Conservation (phyloP, 768 basidiomycete species). For the Naganishia randhawae region DNA sequence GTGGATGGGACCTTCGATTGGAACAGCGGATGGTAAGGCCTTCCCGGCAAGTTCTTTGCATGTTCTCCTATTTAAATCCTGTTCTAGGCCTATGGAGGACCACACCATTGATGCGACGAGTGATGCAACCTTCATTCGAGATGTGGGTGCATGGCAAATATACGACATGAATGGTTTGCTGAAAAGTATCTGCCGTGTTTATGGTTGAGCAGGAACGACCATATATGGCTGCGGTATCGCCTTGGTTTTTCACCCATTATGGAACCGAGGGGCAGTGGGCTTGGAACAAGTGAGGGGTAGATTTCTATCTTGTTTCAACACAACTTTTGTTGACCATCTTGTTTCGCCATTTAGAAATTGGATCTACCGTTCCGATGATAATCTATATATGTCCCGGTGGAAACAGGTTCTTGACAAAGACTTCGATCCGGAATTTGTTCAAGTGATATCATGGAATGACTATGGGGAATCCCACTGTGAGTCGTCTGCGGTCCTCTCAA, state of each 20-base stretch:
- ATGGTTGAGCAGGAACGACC: slow-evolving; percentile 36
- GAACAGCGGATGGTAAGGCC: slow-evolving; percentile 48
- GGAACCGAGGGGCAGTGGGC: slow-evolving; percentile 46
- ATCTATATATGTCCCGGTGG: slow-evolving; percentile 46
- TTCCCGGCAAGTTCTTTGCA: not conserved
- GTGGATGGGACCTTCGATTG: slow-evolving; percentile 47
- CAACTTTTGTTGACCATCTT: not conserved
- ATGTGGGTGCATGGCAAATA: slow-evolving; percentile 28
- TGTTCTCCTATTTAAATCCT: not conserved
- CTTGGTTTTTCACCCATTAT: slow-evolving; percentile 51
- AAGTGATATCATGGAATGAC: slow-evolving; percentile 52
- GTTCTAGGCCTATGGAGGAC: slow-evolving; percentile 37
- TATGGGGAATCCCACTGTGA: slow-evolving; percentile 45
- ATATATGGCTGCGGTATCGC: slow-evolving; percentile 50
- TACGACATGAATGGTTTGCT: not conserved
- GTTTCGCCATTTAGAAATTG: slow-evolving; percentile 41
- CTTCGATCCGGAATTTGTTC: slow-evolving; percentile 44
- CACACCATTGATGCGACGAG: slow-evolving; percentile 31
- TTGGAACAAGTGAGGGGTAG: slow-evolving; percentile 46
- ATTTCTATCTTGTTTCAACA: not conserved
- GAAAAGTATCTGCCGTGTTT: not conserved
- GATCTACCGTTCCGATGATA: slow-evolving; percentile 50
- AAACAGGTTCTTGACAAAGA: slow-evolving; percentile 34
- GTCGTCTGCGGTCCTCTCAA: not conserved
- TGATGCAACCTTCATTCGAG: slow-evolving; percentile 41